These are phyloP conservation scores for Penicillium maclennaniae DNA, from an alignment of 495 filamentous ascomycete species.

Conservation along the genomic window DNA sequence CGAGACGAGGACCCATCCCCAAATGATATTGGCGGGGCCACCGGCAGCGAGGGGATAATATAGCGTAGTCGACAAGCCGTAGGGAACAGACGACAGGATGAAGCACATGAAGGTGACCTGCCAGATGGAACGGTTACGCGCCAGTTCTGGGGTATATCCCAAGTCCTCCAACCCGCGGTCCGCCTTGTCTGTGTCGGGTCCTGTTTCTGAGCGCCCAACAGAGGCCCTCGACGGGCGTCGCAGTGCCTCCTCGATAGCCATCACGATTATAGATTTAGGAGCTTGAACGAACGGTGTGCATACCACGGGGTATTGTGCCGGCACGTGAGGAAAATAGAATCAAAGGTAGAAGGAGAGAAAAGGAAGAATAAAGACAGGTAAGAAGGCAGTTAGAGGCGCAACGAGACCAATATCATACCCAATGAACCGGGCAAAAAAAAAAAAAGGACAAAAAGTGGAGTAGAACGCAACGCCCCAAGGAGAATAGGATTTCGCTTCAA, in stretches of 20 bases:
- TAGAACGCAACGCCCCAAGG: background rate
- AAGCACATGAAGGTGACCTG: constrained; percentile 37
- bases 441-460: constrained; percentile 4
- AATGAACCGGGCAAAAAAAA: background rate
- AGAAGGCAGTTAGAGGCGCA: background rate
- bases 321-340: background rate
- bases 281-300: background rate
- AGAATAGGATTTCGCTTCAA: background rate
- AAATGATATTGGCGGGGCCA: constrained; percentile 58
- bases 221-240: constrained; percentile 21
- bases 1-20: constrained; percentile 61
- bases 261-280: constrained; percentile 3
- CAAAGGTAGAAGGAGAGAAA: background rate
- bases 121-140: constrained; percentile 48
- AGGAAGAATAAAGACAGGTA: background rate
- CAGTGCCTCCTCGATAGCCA: constrained; percentile 8
- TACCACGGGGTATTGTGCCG: background rate
- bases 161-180: constrained; percentile 33
- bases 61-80: constrained; percentile 59
- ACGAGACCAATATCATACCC: background rate
- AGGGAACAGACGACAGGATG: constrained; percentile 52
- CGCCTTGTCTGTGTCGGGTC: constrained; percentile 15
- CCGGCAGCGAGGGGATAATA: constrained; percentile 60
- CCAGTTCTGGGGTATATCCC: constrained; percentile 54
- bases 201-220: constrained; percentile 10